phyloP scores from a whole-genome alignment of 805 yeast genomes.

The Candida suzukii region DNA sequence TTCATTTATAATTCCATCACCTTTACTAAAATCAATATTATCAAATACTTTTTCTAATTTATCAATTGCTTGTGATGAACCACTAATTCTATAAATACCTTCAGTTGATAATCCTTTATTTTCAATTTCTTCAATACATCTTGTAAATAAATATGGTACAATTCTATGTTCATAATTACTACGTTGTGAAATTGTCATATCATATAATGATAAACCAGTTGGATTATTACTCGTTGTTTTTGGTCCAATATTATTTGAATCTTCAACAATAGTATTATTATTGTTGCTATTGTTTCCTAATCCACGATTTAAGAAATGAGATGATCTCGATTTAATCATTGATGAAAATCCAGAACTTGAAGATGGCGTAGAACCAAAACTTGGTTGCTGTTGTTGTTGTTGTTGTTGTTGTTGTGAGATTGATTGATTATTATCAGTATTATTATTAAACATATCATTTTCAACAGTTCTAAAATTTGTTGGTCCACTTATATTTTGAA shows the following conservation, averaged over 20 bases:
- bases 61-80: conserved; percentile 63
- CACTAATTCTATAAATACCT: conserved; percentile 89
- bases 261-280: conserved; percentile 1
- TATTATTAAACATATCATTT: conserved; percentile 7
- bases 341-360: neutral
- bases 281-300: conserved; percentile 7
- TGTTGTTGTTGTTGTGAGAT: too few relatives aligned
- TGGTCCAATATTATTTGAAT: neutral
- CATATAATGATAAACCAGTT: conserved; percentile 19
- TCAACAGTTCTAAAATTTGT: conserved; percentile 18
- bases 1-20: neutral
- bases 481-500: conserved; percentile 22
- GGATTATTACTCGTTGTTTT: neutral
- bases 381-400: neutral
- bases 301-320: conserved; percentile 33
- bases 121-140: conserved; percentile 76
- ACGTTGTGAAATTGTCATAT: conserved; percentile 56
- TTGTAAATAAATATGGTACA: conserved; percentile 66
- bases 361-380: neutral
- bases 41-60: conserved; percentile 28
- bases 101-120: conserved; percentile 66
- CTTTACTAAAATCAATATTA: conserved; percentile 25
- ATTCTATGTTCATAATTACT: conserved; percentile 51
- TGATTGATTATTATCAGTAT: neutral
- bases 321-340: conserved; percentile 38